These are phyloP conservation scores for Globisporangium paroecandrum DNA, from an alignment of 352 stramenopile species.

Conservation along the genomic window DNA sequence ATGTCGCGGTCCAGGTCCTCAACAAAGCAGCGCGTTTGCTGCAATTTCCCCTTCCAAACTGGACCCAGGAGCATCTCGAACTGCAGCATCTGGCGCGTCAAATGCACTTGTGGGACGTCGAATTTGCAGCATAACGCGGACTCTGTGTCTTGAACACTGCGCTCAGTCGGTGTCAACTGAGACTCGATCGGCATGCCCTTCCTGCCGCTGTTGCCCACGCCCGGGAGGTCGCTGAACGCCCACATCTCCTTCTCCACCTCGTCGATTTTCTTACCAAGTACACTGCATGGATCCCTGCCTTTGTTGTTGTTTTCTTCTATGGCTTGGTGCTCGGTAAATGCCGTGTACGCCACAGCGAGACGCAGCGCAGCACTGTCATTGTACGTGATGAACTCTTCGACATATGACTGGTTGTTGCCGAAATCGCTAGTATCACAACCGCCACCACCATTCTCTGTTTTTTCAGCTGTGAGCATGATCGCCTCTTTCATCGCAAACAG, in stretches of 20 bases:
- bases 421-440: neutral
- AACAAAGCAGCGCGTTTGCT: conserved; percentile 28
- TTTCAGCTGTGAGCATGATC: conserved; percentile 17
- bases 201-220: conserved; percentile 59
- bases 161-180: conserved; percentile 31
- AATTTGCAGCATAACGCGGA: conserved; percentile 34
- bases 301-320: neutral
- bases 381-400: conserved; percentile 49
- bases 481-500: conserved; percentile 54
- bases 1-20: conserved; percentile 36
- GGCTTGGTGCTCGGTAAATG: conserved; percentile 14
- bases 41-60: conserved; percentile 50
- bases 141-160: conserved; percentile 59
- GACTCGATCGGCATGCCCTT: conserved; percentile 51
- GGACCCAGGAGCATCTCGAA: conserved; percentile 52
- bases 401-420: conserved; percentile 15
- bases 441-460: neutral
- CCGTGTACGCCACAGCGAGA: conserved; percentile 29
- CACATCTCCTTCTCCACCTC: conserved; percentile 57
- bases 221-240: conserved; percentile 53
- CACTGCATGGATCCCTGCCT: conserved; percentile 17
- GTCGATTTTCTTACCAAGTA: conserved; percentile 34
- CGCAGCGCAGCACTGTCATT: conserved; percentile 36
- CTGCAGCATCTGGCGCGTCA: conserved; percentile 56
- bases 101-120: conserved; percentile 35